These are phyloP conservation scores for Puya raimondii DNA, from an alignment of 176 grass and related monocot species.

Conservation along the genomic window DNA sequence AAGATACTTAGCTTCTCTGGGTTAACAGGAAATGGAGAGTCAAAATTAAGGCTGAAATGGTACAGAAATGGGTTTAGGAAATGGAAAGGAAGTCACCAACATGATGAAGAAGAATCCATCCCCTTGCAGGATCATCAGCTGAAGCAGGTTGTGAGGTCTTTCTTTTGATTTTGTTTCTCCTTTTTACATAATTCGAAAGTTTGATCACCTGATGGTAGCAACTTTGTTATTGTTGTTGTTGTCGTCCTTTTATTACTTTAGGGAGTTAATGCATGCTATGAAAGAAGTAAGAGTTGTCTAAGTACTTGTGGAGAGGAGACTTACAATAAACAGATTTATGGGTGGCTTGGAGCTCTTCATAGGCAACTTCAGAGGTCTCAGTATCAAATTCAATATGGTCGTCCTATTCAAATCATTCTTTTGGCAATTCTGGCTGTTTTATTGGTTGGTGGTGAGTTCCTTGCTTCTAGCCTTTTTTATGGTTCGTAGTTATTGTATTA, in stretches of 20 bases:
- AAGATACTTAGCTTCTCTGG: conserved; percentile 50
- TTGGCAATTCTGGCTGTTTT: conserved; percentile 25
- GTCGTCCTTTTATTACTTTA: conserved; percentile 11
- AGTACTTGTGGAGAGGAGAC: conserved; percentile 38
- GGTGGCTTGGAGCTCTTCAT: conserved; percentile 52
- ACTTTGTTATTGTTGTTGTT: conserved; percentile 6
- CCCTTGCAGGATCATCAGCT: conserved; percentile 47
- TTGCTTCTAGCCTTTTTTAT: conserved; percentile 11
- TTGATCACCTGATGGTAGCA: conserved; percentile 7
- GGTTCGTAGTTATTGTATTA: not conserved
- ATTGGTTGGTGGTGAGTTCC: conserved; percentile 38
- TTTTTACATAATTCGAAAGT: not conserved
- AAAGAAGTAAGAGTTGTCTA: conserved; percentile 54
- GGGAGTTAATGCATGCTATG: conserved; percentile 45
- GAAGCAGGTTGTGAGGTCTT: conserved; percentile 35
- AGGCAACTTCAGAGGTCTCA: conserved; percentile 68
- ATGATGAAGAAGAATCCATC: conserved; percentile 35
- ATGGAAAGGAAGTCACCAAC: conserved; percentile 35
- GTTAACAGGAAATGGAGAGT: conserved; percentile 44
- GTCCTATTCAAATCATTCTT: conserved; percentile 31
- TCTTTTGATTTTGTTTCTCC: conserved; percentile 15
- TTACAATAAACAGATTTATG: conserved; percentile 67
- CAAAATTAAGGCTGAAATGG: conserved; percentile 49
- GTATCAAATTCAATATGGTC: conserved; percentile 62
- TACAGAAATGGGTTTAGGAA: conserved; percentile 52